These are phyloP conservation scores for Hericium coralloides DNA, from an alignment of 768 basidiomycete species.

Conservation along the genomic window DNA sequence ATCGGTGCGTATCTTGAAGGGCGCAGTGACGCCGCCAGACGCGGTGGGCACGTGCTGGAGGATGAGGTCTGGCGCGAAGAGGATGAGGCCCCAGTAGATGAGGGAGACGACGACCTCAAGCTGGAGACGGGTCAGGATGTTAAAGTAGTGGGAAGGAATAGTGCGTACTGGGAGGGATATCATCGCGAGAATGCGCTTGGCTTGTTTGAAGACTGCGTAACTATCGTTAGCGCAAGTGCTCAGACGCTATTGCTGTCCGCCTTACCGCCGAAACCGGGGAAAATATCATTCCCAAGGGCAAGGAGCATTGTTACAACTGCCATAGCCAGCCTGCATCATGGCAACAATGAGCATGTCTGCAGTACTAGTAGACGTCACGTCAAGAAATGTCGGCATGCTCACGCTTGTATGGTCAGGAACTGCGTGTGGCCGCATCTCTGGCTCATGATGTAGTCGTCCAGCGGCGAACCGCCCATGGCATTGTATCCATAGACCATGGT, in stretches of 20 bases:
- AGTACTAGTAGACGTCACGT: not conserved
- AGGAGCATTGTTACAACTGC: slow-evolving; percentile 34
- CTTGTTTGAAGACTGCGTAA: slow-evolving; percentile 26
- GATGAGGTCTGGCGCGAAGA: slow-evolving; percentile 50
- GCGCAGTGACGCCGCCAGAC: slow-evolving; percentile 26
- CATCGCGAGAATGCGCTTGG: slow-evolving; percentile 54
- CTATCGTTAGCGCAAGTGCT: not conserved
- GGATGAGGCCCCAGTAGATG: slow-evolving; percentile 64
- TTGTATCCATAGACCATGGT: slow-evolving; percentile 31
- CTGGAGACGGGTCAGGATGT: slow-evolving; percentile 18
- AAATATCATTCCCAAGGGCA: slow-evolving; percentile 31
- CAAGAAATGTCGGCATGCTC: slow-evolving; percentile 10
- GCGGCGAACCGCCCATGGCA: slow-evolving; percentile 12
- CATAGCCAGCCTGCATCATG: slow-evolving; percentile 21
- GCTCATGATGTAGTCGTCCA: slow-evolving; percentile 23
- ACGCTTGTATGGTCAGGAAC: slow-evolving; percentile 78
- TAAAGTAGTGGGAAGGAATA: not conserved
- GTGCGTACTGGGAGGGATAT: slow-evolving; percentile 54
- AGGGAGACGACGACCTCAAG: slow-evolving; percentile 37
- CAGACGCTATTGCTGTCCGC: not conserved
- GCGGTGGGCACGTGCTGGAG: slow-evolving; percentile 22
- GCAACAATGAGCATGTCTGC: not conserved
- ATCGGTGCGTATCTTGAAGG: slow-evolving; percentile 36
- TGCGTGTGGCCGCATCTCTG: slow-evolving; percentile 61
- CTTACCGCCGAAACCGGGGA: slow-evolving; percentile 29